These are phyloP conservation scores for Trichoderma semiorbis DNA, from an alignment of 2,329 filamentous ascomycete genomes.

Conservation along the genomic window DNA sequence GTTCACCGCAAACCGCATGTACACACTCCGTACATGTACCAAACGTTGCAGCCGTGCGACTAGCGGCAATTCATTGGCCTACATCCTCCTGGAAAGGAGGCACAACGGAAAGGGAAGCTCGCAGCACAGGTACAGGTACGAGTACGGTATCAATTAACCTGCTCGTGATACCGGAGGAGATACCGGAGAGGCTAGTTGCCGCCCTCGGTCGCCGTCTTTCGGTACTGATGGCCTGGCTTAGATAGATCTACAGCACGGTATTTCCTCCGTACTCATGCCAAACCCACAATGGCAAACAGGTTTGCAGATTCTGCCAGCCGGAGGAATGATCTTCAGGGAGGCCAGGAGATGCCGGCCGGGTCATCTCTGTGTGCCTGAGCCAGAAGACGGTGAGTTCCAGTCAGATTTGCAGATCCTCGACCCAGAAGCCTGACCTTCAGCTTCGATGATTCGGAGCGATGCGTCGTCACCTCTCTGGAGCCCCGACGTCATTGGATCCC, in stretches of 20 bases:
- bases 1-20: slow-evolving; percentile 2
- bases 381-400: not conserved
- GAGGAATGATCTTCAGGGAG: slow-evolving; percentile 20
- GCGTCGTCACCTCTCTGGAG: slow-evolving; percentile 13
- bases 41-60: not conserved
- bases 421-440: not conserved
- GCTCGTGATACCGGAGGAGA: not conserved
- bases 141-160: not conserved
- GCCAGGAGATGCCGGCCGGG: slow-evolving; percentile 1
- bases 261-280: not conserved
- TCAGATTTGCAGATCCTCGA: slow-evolving; percentile 18
- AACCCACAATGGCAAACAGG: slow-evolving; percentile 4
- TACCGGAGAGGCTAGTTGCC: not conserved
- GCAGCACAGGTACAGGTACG: not conserved
- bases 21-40: not conserved
- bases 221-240: not conserved
- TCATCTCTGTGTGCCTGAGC: not conserved
- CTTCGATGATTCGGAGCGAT: not conserved
- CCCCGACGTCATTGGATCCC: slow-evolving; percentile 17
- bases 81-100: not conserved
- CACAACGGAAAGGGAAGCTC: not conserved
- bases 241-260: not conserved
- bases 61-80: not conserved
- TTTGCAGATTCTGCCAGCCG: not conserved
- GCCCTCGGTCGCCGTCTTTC: not conserved